phyloP scores from a whole-genome alignment of 75 land plant species.

The Selaginella tamariscina region DNA sequence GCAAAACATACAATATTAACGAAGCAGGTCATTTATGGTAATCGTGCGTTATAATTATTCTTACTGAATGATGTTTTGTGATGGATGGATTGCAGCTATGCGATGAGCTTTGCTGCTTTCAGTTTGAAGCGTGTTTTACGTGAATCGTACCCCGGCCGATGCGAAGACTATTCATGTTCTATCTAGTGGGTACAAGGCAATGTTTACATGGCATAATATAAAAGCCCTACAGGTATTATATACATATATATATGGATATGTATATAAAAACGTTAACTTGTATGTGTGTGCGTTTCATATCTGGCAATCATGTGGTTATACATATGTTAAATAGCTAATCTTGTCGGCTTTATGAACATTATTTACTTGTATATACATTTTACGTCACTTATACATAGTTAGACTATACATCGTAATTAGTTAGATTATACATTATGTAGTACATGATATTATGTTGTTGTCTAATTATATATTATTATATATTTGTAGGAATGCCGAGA shows the following conservation, averaged over 20 bases:
- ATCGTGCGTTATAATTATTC: too few species aligned
- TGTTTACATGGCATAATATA: slow-evolving; percentile 86
- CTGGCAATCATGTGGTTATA: background rate
- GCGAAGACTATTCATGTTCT: slow-evolving; percentile 70
- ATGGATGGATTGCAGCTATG: slow-evolving; percentile 50
- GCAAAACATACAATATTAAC: too few species aligned
- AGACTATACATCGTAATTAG: too few species aligned
- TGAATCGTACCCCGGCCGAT: slow-evolving; percentile 48
- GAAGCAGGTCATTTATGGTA: too few species aligned
- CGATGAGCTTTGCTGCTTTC: slow-evolving; percentile 64
- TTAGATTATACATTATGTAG: background rate
- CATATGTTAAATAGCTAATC: background rate
- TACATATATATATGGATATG: too few species aligned
- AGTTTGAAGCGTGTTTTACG: slow-evolving; percentile 60
- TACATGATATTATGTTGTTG: background rate
- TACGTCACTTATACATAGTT: background rate
- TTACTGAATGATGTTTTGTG: too few species aligned
- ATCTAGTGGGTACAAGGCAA: slow-evolving; percentile 94
- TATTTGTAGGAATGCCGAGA: slow-evolving; percentile 87
- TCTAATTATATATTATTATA: too few species aligned
- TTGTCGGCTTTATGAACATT: background rate
- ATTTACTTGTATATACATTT: background rate
- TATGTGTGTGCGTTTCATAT: background rate
- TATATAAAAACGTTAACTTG: background rate
- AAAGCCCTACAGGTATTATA: slow-evolving; percentile 73